Evolutionary conservation across 768 basidiomycete species (phyloP), one percentile per base, ranked within the genome.

Genomic region (Pisolithus orientalis): DNA sequence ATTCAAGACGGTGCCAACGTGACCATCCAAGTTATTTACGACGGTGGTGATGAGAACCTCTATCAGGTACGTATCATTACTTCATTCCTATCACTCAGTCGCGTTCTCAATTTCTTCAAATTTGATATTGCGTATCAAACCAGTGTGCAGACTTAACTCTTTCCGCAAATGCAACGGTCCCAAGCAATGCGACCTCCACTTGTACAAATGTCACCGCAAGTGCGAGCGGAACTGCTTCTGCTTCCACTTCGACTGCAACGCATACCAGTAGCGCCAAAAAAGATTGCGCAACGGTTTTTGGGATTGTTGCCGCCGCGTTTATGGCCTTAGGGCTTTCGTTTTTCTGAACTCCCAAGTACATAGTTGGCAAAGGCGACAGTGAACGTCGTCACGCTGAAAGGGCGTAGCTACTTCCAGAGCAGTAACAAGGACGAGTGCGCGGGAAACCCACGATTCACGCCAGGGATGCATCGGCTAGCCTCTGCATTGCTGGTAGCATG

Each of bases 71-170:
- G 56, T 51, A 44, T 47, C 49, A 27, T 13, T 2, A 4, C 39
- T 31, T 32, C 50, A 2, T 28, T 32, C 13, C 10, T 32, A n/a
- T n/a, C 27, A 5, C 10, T 46, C 44, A 9, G 13, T 24, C 28
- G 13, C 8, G 8, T 32, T 46, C 46, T 37, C 34, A 17, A 24
- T 17, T 13, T n/a, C 13, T 16, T 34, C 21, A 21, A 21, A 25
- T 48, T 14, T 52, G 46, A 14, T 34, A 24, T 38, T 56, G 27
- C 16, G 39, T 44, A 54, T 14, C 9, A 47, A 48, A 46, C 10
- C 61, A 92, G 86, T 94, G 90, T 62, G 78, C 91, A 38, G 92
- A 94, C 68, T 65, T 94, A 59, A 83, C 84, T 17, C 70, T 94
- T 31, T 77, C 82, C 39, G 76, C 71, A n/a, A 76, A 65, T 60